phyloP scores from a whole-genome alignment of 331 rosid genomes.

The Malus hybrid region DNA sequence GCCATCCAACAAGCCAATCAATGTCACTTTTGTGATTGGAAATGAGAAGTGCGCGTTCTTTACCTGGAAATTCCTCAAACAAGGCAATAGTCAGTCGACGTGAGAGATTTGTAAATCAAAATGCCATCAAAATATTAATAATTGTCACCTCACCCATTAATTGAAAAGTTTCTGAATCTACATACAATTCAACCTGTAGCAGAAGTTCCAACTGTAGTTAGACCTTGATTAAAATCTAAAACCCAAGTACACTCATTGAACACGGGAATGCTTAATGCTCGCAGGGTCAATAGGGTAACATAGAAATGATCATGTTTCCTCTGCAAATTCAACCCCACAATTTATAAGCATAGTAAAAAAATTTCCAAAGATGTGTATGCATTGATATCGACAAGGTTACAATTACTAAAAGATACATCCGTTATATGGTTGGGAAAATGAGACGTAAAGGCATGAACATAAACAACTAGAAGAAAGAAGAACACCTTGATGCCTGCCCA shows the following conservation, averaged over 20 bases:
- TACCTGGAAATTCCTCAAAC: slow-evolving; percentile 41
- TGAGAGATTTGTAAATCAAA: background rate
- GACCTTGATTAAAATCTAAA: slow-evolving; percentile 8
- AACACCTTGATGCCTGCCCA: slow-evolving; percentile 81
- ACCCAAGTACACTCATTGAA: background rate
- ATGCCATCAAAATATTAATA: background rate
- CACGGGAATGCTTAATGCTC: background rate
- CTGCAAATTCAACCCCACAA: background rate
- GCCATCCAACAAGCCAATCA: slow-evolving; percentile 97
- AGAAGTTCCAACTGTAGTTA: slow-evolving; percentile 16
- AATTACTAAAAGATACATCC: background rate
- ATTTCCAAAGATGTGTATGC: background rate
- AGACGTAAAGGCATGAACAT: background rate
- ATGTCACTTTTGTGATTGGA: slow-evolving; percentile 91
- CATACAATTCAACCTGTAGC: slow-evolving; percentile 60
- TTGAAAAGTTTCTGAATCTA: slow-evolving; percentile 57
- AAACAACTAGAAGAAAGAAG: background rate
- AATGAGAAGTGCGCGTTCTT: slow-evolving; percentile 71
- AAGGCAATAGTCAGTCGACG: background rate
- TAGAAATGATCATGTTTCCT: background rate
- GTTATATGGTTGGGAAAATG: background rate
- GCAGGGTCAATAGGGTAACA: background rate
- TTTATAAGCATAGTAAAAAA: background rate
- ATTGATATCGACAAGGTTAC: background rate
- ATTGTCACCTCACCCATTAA: slow-evolving; percentile 49